phyloP scores from a whole-genome alignment of 805 yeast species.

The Starmerella stellata region DNA sequence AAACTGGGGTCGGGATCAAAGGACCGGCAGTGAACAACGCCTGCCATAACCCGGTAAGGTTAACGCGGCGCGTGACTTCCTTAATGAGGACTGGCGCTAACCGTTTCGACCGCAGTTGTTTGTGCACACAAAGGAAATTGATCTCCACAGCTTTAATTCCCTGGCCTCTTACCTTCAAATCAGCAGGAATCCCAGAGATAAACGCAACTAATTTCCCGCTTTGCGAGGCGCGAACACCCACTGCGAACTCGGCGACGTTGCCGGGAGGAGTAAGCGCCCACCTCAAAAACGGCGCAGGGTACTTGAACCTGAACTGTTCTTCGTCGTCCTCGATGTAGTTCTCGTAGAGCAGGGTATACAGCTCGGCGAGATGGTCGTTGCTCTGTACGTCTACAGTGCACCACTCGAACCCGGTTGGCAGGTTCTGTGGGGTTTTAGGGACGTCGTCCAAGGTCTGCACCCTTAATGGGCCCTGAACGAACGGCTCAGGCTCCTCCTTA shows the following conservation, averaged over 20 bases:
- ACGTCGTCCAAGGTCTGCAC: constrained; percentile 53
- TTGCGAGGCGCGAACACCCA: constrained; percentile 73
- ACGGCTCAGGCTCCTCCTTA: no score
- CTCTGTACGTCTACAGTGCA: constrained; percentile 47
- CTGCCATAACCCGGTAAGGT: constrained; percentile 74
- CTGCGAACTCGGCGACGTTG: constrained; percentile 73
- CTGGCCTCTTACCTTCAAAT: constrained; percentile 40
- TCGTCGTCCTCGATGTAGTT: constrained; percentile 92
- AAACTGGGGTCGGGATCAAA: constrained; percentile 77
- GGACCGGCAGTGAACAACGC: constrained; percentile 90
- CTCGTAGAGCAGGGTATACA: constrained; percentile 61
- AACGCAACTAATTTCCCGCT: constrained; percentile 74
- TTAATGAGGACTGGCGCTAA: constrained; percentile 85
- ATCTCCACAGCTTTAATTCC: constrained; percentile 45
- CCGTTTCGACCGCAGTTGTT: constrained; percentile 80
- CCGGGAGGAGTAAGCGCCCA: constrained; percentile 96
- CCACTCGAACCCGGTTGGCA: constrained; percentile 79
- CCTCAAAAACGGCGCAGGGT: constrained; percentile 59
- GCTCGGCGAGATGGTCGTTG: constrained; percentile 46
- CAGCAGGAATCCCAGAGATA: constrained; percentile 75
- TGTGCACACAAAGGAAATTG: constrained; percentile 86
- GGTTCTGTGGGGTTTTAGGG: constrained; percentile 48
- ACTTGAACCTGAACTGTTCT: constrained; percentile 79
- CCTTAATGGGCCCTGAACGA: constrained; percentile 30
- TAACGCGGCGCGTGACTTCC: constrained; percentile 86